Evolutionary conservation across 1,284 basidiomycete species (phyloP), one percentile per base, ranked within the genome.

Genomic region (Cronartium quercuum): DNA sequence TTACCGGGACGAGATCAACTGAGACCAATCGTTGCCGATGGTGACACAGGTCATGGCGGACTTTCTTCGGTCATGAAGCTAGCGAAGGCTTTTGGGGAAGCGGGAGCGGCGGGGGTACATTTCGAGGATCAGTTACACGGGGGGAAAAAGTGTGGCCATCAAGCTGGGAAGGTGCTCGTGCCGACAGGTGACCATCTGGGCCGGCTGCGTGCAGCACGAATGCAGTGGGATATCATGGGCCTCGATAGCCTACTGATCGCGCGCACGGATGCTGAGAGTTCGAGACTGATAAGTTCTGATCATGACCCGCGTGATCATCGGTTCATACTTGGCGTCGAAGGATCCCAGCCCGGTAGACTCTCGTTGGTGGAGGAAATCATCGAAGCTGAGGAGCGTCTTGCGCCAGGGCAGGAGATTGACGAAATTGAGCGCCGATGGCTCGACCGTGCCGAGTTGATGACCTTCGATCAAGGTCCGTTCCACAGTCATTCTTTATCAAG

Each of bases 41-140:
- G 81, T 75, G 81, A 82, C 77, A 79, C 76, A 21, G 93, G 91
- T 35, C 90, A 95, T 80, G 92, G 92, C 78, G 95, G 94, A 75
- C 85, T 92, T 9, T 96, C 94, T 35, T 89, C 95, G 42, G 92
- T 98, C 67, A 94, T 98, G 91, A 98, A 97, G 84, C 86, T 95
- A n/a, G 87, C 87, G 65, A 95, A 94, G 81, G 85, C 92, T 42
- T 95, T 95, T 80, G 92, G 91, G 34, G 92, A 95, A 84, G 90
- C 91, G 76, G 92, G 92, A 66, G 90, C 91, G 3, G 87, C 92
- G 15, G 92, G 87, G 41, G 91, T 95, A 76, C 92, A 95, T 82
- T 84, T 95, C 63, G 92, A 95, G 82, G 93, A 95, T 82, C 92
- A 95, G 82, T 85, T 94, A 10, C 92, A 93, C 77, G 93, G 93